Base-by-base conservation (phyloP, 306 rosid species). In the Ormosia emarginata region DNA sequence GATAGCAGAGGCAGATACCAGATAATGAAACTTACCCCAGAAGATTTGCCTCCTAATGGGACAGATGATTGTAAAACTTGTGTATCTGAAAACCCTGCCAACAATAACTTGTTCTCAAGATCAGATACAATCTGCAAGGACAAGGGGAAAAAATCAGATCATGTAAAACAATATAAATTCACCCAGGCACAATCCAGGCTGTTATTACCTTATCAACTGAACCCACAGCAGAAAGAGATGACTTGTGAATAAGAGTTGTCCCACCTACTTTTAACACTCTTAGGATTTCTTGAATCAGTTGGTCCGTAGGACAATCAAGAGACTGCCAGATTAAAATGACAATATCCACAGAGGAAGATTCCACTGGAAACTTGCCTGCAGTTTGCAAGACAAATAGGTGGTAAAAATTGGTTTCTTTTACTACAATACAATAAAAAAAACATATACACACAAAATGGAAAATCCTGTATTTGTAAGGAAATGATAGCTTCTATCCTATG, bases 251-350 rank as follows among this genome's bases (percentile, higher is more conserved):
- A 55, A 91, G 78, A 70, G 87, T 68, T 66, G 88, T 83, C 59
- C 98, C 97, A 78, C 89, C 94, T 32, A 75, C 89, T 88, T 90
- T 91, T 77, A 95, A 67, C 59, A 90, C 97, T 86, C 98, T 90
- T 46, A 85, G 87, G 58, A 86, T 75, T 76, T 95, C 99, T 89
- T 81, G 88, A 82, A 83, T 52, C 86, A 95, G 74, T 79, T 79
- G 90, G 58, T 83, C 88, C 53, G 79, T 71, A 8, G 94, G 94
- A 82, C 85, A 83, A 47, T 88, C 94, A 84, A 37, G 64, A 49
- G 97, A 89, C 68, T 61, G 62, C 87, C 89, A 83, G 74, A 90
- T 71, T 53, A 88, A 81, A 83, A 91, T 46, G 40, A 88, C 92
- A 59, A 78, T 13, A 59, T 93, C 93, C 79, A 90, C n/a, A 29